Conservation (phyloP, 2,329 filamentous ascomycete genomes). For the Colletotrichum euphorbiae region DNA sequence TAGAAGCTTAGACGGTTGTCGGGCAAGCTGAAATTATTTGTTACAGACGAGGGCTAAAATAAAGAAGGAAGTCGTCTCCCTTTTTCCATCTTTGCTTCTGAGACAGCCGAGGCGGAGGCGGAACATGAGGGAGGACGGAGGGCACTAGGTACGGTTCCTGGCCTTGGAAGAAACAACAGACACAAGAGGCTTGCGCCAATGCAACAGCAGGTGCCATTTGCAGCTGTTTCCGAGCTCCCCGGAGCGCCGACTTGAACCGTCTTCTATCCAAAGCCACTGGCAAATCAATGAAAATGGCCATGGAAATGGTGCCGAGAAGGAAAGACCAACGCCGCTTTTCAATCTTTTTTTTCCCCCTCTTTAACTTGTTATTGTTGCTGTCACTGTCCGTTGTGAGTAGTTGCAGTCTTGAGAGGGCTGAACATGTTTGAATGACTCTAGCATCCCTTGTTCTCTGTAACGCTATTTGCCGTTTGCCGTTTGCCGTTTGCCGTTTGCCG, state of each 20-base stretch:
- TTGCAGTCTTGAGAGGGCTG: too few relatives aligned
- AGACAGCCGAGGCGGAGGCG: slow-evolving; percentile 19
- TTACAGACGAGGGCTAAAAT: neutral
- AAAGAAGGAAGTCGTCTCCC: slow-evolving; percentile 2
- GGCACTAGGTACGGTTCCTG: neutral
- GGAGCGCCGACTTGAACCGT: neutral
- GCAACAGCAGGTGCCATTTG: slow-evolving; percentile 9
- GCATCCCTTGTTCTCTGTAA: too few relatives aligned
- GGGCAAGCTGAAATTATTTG: slow-evolving; percentile 13
- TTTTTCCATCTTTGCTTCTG: slow-evolving; percentile 22
- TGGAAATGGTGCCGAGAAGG: too few relatives aligned
- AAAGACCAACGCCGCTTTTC: too few relatives aligned
- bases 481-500: slow-evolving; percentile 5
- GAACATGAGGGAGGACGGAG: neutral
- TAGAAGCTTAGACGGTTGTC: slow-evolving; percentile 17
- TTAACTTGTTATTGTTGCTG: too few relatives aligned
- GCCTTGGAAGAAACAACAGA: slow-evolving; percentile 12
- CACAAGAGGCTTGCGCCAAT: slow-evolving; percentile 28
- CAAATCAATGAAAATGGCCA: too few relatives aligned
- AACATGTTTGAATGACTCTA: too few relatives aligned
- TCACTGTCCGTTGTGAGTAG: too few relatives aligned
- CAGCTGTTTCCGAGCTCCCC: neutral
- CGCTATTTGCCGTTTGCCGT: neutral
- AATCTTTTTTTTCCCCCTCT: too few relatives aligned
- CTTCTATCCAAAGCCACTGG: too few relatives aligned